These are phyloP conservation scores for Rhodotorula sp. DNA, from an alignment of 1,284 basidiomycete genomes.

Conservation along the genomic window DNA sequence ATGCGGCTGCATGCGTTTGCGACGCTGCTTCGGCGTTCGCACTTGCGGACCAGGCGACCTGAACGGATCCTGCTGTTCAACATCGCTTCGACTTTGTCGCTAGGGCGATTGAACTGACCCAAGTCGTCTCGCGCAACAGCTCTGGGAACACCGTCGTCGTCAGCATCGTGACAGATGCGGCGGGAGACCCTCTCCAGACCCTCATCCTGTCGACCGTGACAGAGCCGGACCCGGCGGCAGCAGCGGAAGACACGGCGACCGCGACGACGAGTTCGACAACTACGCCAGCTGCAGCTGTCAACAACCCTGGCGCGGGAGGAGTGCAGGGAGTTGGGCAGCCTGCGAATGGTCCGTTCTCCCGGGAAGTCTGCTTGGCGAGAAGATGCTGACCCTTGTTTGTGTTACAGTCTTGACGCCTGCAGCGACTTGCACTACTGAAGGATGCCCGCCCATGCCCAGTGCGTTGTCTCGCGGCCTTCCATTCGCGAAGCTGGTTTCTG, in stretches of 20 bases:
- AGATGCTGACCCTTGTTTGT: no score
- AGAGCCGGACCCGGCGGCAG: not conserved
- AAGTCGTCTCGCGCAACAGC: not conserved
- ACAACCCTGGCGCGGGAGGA: not conserved
- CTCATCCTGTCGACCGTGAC: slow-evolving; percentile 21
- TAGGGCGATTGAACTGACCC: no score
- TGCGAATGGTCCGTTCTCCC: not conserved
- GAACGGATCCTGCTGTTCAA: no score
- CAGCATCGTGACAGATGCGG: slow-evolving; percentile 21
- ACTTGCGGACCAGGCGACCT: no score
- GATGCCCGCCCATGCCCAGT: slow-evolving; percentile 27
- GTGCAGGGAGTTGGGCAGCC: slow-evolving; percentile 3
- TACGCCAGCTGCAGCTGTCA: not conserved
- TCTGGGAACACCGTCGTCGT: slow-evolving; percentile 28
- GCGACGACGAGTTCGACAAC: slow-evolving; percentile 2
- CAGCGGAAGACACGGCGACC: not conserved
- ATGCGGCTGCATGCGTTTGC: no score
- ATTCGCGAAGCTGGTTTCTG: not conserved
- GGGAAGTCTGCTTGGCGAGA: not conserved
- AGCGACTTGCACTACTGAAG: slow-evolving; percentile 26
- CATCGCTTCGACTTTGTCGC: no score
- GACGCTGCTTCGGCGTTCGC: no score
- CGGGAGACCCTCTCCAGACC: slow-evolving; percentile 25
- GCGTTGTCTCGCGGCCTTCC: not conserved
- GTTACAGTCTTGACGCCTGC: slow-evolving; percentile 1